These are phyloP conservation scores for Auricularia sp. DNA, from an alignment of 768 basidiomycete species.

Conservation along the genomic window DNA sequence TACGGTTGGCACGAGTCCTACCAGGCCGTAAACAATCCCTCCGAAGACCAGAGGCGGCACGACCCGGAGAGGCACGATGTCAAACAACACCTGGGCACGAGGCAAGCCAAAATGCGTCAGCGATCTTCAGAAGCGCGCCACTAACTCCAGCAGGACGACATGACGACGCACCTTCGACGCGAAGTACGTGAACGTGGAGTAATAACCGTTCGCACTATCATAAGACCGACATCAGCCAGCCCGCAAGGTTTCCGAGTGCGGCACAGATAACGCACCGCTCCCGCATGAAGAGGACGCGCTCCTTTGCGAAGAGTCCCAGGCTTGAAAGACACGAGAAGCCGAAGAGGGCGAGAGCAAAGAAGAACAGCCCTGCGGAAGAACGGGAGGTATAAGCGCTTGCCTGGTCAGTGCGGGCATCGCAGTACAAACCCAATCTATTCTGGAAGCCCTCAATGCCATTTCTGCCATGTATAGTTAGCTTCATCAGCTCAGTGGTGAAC, in stretches of 20 bases:
- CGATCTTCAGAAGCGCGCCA: neutral
- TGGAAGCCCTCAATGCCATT: slow-evolving; percentile 97
- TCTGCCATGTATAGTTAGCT: slow-evolving; percentile 21
- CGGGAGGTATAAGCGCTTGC: neutral
- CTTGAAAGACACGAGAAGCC: slow-evolving; percentile 96
- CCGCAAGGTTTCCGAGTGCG: neutral
- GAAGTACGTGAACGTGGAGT: slow-evolving; percentile 94
- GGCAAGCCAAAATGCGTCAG: neutral
- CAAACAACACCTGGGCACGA: slow-evolving; percentile 69
- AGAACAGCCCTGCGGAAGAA: slow-evolving; percentile 64
- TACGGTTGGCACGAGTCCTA: slow-evolving; percentile 88
- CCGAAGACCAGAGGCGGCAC: slow-evolving; percentile 94
- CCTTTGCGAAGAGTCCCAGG: slow-evolving; percentile 86
- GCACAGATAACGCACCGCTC: slow-evolving; percentile 54
- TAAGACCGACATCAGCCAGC: slow-evolving; percentile 1
- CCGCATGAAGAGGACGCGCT: slow-evolving; percentile 95
- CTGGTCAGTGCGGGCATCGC: neutral
- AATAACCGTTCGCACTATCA: slow-evolving; percentile 88
- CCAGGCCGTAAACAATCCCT: slow-evolving; percentile 88
- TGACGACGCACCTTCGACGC: slow-evolving; percentile 61
- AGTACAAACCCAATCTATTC: slow-evolving; percentile 65
- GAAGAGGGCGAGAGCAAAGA: slow-evolving; percentile 93
- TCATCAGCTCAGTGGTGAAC: neutral
- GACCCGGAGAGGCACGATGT: slow-evolving; percentile 87
- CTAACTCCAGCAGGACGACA: neutral